Conservation (phyloP, 1,139 yeast genomes). For the Blastobotrys proliferans region DNA sequence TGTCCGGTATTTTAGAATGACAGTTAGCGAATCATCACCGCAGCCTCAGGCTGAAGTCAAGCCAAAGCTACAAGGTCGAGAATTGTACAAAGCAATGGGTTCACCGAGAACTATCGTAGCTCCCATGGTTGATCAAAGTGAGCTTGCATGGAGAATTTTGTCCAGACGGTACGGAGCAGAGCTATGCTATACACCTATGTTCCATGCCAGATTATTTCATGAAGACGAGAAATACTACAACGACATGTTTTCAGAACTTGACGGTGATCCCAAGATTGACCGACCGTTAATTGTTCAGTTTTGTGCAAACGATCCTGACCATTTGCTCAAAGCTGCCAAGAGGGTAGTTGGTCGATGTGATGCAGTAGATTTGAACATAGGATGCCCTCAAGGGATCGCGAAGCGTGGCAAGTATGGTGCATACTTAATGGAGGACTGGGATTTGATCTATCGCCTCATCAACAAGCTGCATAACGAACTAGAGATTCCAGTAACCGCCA, state of each 20-base stretch:
- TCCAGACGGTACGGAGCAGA: constrained; percentile 91
- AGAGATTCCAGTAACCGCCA: constrained; percentile 89
- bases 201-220: constrained; percentile 87
- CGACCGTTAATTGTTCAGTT: constrained; percentile 89
- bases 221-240: constrained; percentile 75
- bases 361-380: constrained; percentile 92
- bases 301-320: constrained; percentile 88
- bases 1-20: no score
- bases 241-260: constrained; percentile 70
- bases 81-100: constrained; percentile 64
- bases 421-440: constrained; percentile 97
- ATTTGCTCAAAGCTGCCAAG: constrained; percentile 40
- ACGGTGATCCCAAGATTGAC: constrained; percentile 62
- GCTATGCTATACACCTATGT: constrained; percentile 94
- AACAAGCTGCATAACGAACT: constrained; percentile 67
- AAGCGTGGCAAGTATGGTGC: constrained; percentile 93
- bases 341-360: constrained; percentile 39
- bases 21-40: no score
- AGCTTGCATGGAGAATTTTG: constrained; percentile 89
- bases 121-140: constrained; percentile 98
- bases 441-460: constrained; percentile 65
- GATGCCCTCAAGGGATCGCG: constrained; percentile 98
- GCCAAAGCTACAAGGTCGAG: constrained; percentile 54
- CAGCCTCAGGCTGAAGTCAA: no score
- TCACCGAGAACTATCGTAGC: constrained; percentile 84